These are phyloP conservation scores for Barnettozyma salicaria DNA, from an alignment of 805 yeast genomes.

Conservation along the genomic window DNA sequence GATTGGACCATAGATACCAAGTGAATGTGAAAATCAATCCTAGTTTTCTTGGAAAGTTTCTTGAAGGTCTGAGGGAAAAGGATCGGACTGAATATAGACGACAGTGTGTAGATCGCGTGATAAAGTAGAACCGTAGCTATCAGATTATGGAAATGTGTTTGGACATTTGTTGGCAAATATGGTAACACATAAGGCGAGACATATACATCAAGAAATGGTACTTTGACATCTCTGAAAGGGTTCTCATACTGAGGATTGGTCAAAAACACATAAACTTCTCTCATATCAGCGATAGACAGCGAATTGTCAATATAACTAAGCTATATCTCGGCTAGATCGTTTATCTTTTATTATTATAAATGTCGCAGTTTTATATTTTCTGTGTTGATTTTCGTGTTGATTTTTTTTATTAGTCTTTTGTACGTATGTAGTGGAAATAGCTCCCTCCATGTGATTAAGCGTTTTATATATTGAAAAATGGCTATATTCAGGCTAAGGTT, in stretches of 20 bases:
- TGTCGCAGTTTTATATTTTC: no score
- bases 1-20: constrained; percentile 84
- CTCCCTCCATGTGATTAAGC: no score
- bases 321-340: no score
- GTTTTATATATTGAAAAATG: background rate
- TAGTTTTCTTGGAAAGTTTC: constrained; percentile 35
- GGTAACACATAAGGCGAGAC: constrained; percentile 20
- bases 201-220: constrained; percentile 28
- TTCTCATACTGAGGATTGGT: constrained; percentile 18
- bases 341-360: no score
- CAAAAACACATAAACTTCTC: background rate
- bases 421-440: no score
- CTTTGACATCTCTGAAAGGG: constrained; percentile 20
- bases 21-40: constrained; percentile 76
- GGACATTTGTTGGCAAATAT: constrained; percentile 17
- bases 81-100: constrained; percentile 21
- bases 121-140: constrained; percentile 26
- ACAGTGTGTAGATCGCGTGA: constrained; percentile 24
- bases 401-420: no score
- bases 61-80: constrained; percentile 21
- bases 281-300: no score
- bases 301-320: no score
- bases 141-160: constrained; percentile 30
- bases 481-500: constrained; percentile 14
- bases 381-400: no score